Evolutionary conservation across 75 land plant genomes (phyloP).

Genomic region (Ceratopteris richardii): DNA sequence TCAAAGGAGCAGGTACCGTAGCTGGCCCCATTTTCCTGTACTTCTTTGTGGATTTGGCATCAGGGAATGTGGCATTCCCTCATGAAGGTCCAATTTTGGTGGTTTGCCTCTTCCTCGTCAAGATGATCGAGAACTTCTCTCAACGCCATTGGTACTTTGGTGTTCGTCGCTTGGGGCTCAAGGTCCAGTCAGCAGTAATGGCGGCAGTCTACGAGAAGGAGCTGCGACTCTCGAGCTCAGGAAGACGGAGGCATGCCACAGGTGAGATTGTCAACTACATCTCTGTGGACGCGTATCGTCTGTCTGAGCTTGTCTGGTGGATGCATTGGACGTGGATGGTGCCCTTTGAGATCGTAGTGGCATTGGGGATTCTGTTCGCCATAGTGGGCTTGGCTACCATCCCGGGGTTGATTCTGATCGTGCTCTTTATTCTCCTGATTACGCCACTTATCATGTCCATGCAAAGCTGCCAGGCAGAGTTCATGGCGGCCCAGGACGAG

Average conservation of each 20-base stretch:
- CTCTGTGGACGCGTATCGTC: constrained; percentile 26
- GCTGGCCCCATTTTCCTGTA: constrained; percentile 30
- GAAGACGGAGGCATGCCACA: constrained; percentile 19
- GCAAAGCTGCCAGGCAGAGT: constrained; percentile 12
- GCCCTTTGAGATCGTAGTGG: constrained; percentile 24
- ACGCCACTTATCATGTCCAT: constrained; percentile 18
- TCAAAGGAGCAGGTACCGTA: constrained; percentile 11
- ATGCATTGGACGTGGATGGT: constrained; percentile 23
- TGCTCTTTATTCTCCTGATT: constrained; percentile 14
- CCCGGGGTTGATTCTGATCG: constrained; percentile 19
- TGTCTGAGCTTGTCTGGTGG: constrained; percentile 26
- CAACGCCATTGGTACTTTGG: constrained; percentile 36
- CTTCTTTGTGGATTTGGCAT: constrained; percentile 18
- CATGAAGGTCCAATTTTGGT: constrained; percentile 27
- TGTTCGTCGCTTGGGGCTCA: constrained; percentile 24
- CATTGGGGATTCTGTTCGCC: constrained; percentile 20
- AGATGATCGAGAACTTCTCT: constrained; percentile 20
- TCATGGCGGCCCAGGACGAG: constrained; percentile 27
- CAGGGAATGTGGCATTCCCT: constrained; percentile 15
- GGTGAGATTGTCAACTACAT: constrained; percentile 35
- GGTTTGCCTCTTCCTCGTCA: constrained; percentile 15
- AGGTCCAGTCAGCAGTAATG: constrained; percentile 24
- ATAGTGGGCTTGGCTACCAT: constrained; percentile 25
- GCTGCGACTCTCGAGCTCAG: constrained; percentile 22
- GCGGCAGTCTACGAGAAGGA: constrained; percentile 31